These are phyloP conservation scores for Trametes versicolor DNA, from an alignment of 1,284 basidiomycete genomes.

Conservation along the genomic window DNA sequence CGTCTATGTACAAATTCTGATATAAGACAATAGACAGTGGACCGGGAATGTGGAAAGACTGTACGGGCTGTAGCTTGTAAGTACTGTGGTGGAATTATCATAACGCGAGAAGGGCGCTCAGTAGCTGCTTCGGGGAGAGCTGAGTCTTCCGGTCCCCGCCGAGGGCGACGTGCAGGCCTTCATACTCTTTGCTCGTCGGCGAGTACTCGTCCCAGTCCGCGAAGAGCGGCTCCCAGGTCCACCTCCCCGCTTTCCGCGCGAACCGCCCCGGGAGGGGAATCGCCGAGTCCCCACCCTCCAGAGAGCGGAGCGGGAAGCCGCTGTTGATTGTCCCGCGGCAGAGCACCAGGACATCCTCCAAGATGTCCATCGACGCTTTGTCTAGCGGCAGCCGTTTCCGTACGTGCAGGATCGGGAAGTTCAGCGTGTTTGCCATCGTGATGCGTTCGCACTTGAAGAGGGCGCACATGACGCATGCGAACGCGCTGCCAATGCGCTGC, in stretches of 20 bases:
- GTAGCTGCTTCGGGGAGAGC: conserved; percentile 11
- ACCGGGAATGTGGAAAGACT: too few species aligned
- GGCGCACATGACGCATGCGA: neutral
- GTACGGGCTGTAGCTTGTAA: too few species aligned
- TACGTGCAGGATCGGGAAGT: conserved; percentile 8
- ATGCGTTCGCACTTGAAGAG: conserved; percentile 5
- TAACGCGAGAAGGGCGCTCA: neutral
- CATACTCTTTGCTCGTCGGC: conserved; percentile 8
- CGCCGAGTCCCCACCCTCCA: conserved; percentile 1
- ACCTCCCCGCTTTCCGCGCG: conserved; percentile 7
- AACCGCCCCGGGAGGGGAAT: conserved; percentile 12
- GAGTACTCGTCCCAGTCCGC: conserved; percentile 14
- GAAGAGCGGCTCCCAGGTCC: conserved; percentile 13
- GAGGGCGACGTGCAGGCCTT: neutral
- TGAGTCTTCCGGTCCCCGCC: neutral
- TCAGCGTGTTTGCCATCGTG: conserved; percentile 6
- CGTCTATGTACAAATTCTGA: too few species aligned
- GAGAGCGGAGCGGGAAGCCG: conserved; percentile 14
- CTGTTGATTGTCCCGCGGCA: neutral
- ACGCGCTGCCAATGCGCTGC: conserved; percentile 7
- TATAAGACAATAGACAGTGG: too few species aligned
- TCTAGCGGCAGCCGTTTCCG: conserved; percentile 6
- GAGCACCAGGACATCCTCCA: conserved; percentile 2
- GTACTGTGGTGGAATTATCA: neutral
- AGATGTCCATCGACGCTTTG: neutral